A percentile compares a stretch with the other conserved stretches of the same genome.
phyloP scores from a whole-genome alignment of 768 basidiomycete genomes.

The Chalciporus chontae region DNA sequence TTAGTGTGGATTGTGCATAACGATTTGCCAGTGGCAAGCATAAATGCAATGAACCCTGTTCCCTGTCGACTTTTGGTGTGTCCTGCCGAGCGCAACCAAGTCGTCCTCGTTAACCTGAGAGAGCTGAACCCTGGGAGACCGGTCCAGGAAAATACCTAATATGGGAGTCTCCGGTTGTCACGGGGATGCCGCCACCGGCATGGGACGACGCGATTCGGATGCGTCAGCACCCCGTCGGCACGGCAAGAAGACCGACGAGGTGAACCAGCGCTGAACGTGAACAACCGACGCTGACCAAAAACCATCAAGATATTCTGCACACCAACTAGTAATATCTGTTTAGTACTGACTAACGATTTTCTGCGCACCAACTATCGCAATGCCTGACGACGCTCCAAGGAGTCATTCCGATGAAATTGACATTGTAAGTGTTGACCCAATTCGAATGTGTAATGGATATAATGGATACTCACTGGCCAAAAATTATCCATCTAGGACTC shows the following conservation, averaged over 20 bases:
- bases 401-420: slow-evolving; percentile 65
- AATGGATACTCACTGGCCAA: neutral
- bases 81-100: no score
- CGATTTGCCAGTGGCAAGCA: no score
- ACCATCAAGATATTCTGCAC: neutral
- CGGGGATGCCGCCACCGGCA: neutral
- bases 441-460: slow-evolving; percentile 9
- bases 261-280: neutral
- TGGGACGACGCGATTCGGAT: slow-evolving; percentile 7
- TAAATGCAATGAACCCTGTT: no score
- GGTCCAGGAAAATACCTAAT: no score
- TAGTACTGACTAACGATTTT: slow-evolving; percentile 32
- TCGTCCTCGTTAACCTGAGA: no score
- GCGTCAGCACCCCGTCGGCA: slow-evolving; percentile 19
- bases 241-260: slow-evolving; percentile 1
- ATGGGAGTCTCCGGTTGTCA: neutral
- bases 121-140: no score
- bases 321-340: neutral
- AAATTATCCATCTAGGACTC: slow-evolving; percentile 46
- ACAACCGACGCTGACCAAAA: no score
- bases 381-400: slow-evolving; percentile 52
- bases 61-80: no score
- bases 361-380: slow-evolving; percentile 22
- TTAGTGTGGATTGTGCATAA: no score
- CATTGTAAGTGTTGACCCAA: slow-evolving; percentile 29